These are phyloP conservation scores for Hordeum vulgare DNA, from an alignment of 176 grass and related monocot species.

Conservation along the genomic window DNA sequence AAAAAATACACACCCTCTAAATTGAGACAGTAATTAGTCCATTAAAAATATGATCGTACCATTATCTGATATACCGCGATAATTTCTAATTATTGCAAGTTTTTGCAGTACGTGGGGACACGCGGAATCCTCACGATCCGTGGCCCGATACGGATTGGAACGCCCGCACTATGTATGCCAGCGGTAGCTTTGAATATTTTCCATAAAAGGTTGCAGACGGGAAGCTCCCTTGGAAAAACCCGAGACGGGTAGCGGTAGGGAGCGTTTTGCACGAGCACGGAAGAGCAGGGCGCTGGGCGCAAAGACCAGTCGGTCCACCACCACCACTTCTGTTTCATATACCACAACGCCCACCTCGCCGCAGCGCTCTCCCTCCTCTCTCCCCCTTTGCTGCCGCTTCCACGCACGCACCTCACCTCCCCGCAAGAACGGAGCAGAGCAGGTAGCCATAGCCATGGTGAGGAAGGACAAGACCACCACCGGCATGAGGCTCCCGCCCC, in stretches of 20 bases:
- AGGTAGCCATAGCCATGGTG: conserved; percentile 5
- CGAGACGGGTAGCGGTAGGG: not conserved
- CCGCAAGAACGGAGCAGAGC: not conserved
- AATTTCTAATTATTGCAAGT: not conserved
- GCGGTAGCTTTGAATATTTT: not conserved
- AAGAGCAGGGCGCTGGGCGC: not conserved
- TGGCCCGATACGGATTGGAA: not conserved
- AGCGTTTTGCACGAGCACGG: not conserved
- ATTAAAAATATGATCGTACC: not conserved
- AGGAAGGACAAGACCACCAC: conserved; percentile 39
- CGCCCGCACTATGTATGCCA: not conserved
- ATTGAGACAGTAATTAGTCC: too few species aligned
- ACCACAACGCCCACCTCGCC: conserved; percentile 8
- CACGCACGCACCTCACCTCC: not conserved
- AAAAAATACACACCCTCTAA: too few species aligned
- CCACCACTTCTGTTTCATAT: not conserved
- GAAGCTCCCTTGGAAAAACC: too few species aligned
- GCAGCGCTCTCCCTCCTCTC: not conserved
- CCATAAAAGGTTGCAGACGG: too few species aligned
- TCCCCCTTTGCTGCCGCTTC: conserved; percentile 1
- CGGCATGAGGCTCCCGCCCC: conserved; percentile 21
- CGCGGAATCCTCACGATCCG: not conserved
- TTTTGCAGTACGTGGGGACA: not conserved
- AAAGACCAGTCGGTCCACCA: conserved; percentile 4
- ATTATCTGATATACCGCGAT: not conserved